Conservation (phyloP, 2,329 filamentous ascomycete species). For the Ophiostoma piceae region DNA sequence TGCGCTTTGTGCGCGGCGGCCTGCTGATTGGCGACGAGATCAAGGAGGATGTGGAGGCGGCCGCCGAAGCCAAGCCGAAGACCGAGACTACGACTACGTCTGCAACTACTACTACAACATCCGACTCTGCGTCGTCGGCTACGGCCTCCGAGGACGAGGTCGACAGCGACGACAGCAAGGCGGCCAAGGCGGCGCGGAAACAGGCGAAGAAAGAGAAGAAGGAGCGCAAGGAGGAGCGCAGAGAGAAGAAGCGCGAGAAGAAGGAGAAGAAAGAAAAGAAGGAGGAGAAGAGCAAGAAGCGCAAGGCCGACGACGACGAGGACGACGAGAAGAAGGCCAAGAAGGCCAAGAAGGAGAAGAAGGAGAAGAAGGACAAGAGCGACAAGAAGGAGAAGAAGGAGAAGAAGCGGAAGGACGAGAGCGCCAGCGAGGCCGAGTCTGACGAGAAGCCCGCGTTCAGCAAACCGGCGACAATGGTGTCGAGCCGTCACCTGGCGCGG, state of each 20-base stretch:
- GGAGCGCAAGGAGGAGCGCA: conserved; percentile 31
- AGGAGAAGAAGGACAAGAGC: conserved; percentile 29
- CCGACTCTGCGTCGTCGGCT: background rate
- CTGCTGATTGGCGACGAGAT: conserved; percentile 51
- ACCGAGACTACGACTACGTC: background rate
- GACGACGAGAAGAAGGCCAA: conserved; percentile 37
- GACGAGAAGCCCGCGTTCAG: conserved; percentile 39
- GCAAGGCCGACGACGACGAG: conserved; percentile 35
- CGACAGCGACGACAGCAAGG: conserved; percentile 10
- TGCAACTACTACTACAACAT: background rate
- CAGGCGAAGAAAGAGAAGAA: conserved; percentile 12
- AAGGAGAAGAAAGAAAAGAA: conserved; percentile 8
- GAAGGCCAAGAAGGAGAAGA: conserved; percentile 31
- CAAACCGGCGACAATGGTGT: conserved; percentile 32
- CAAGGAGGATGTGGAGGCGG: conserved; percentile 5
- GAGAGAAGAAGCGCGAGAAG: conserved; percentile 39
- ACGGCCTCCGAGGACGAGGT: background rate
- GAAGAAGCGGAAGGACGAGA: conserved; percentile 32
- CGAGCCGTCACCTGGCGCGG: conserved; percentile 66
- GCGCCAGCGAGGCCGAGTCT: conserved; percentile 33
- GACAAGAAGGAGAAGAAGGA: conserved; percentile 29
- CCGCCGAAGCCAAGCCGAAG: background rate
- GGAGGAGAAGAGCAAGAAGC: conserved; percentile 27
- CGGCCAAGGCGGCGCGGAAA: conserved; percentile 3
- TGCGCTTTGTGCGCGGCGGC: conserved; percentile 85